Evolutionary conservation across 768 basidiomycete genomes (phyloP).

Genomic region (Cystofilobasidium ferigula): DNA sequence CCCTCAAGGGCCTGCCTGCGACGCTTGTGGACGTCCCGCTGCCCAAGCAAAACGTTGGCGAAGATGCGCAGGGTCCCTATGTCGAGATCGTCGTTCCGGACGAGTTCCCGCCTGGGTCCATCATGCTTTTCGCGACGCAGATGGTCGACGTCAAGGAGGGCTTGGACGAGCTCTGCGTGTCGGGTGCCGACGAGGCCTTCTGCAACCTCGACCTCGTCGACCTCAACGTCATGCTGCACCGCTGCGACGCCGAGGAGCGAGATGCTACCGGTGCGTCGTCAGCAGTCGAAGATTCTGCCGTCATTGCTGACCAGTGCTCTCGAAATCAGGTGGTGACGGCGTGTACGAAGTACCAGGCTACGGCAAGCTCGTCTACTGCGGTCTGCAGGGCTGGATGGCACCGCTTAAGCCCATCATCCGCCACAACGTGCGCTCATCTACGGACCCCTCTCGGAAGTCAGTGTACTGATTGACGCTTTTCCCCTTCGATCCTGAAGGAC

Average conservation of each 20-base stretch:
- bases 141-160: slow-evolving; percentile 58
- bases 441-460: not conserved
- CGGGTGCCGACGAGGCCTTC: slow-evolving; percentile 63
- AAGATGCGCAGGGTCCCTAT: slow-evolving; percentile 58
- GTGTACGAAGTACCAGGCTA: slow-evolving; percentile 66
- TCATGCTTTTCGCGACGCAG: slow-evolving; percentile 84
- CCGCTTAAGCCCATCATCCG: slow-evolving; percentile 70
- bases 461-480: not conserved
- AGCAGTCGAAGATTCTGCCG: not conserved
- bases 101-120: slow-evolving; percentile 85
- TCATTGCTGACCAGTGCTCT: not conserved
- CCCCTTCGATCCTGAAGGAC: slow-evolving; percentile 43
- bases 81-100: slow-evolving; percentile 75
- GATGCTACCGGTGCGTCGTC: slow-evolving; percentile 55
- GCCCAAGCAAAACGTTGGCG: slow-evolving; percentile 51
- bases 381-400: slow-evolving; percentile 95
- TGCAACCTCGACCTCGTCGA: slow-evolving; percentile 66
- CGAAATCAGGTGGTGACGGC: slow-evolving; percentile 56
- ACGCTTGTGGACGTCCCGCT: slow-evolving; percentile 54
- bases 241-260: slow-evolving; percentile 79
- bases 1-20: slow-evolving; percentile 61
- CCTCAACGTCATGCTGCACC: slow-evolving; percentile 74
- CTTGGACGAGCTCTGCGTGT: slow-evolving; percentile 62
- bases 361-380: slow-evolving; percentile 76
- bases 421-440: slow-evolving; percentile 46